Percentiles rank a stretch among this genome's conserved stretches.
Conservation (phyloP, 2,329 filamentous ascomycete species). For the Exophiala sp. region DNA sequence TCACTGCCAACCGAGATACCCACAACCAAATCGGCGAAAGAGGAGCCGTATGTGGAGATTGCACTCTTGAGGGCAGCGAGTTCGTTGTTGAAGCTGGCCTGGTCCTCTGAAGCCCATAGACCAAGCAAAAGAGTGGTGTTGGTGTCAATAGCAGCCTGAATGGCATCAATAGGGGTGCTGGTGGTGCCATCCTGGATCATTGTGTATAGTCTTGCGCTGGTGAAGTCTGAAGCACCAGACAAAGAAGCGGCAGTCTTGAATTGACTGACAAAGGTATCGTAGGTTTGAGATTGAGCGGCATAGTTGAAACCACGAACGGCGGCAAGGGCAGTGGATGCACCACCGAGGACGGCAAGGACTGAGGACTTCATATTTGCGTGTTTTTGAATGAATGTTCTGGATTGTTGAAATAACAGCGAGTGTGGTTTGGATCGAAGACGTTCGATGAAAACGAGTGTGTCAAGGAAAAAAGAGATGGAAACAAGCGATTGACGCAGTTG, state of each 20-base stretch:
- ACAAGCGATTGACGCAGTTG: not conserved
- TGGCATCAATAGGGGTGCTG: conserved; percentile 65
- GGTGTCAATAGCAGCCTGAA: conserved; percentile 78
- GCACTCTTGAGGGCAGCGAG: conserved; percentile 67
- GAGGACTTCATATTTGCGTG: conserved; percentile 33
- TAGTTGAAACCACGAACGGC: conserved; percentile 32
- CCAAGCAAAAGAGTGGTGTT: conserved; percentile 76
- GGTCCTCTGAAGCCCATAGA: conserved; percentile 73
- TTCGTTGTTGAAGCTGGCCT: conserved; percentile 65
- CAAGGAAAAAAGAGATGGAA: not conserved
- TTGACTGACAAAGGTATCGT: conserved; percentile 32
- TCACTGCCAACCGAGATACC: conserved; percentile 85
- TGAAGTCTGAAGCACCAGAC: conserved; percentile 33
- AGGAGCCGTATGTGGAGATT: conserved; percentile 63
- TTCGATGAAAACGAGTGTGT: not conserved
- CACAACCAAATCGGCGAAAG: conserved; percentile 64
- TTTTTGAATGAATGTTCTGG: not conserved
- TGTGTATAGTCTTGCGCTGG: conserved; percentile 49
- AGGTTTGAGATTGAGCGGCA: conserved; percentile 26
- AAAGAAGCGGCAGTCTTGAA: conserved; percentile 38
- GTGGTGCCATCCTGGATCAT: conserved; percentile 59
- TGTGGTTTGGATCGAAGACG: not conserved
- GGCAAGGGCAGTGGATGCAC: conserved; percentile 29
- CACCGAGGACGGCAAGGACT: conserved; percentile 31
- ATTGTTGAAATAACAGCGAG: not conserved